Percentiles rank a stretch among this genome's conserved stretches.
phyloP scores from a whole-genome alignment of 139 green algal species.

The Micractinium sp. region DNA sequence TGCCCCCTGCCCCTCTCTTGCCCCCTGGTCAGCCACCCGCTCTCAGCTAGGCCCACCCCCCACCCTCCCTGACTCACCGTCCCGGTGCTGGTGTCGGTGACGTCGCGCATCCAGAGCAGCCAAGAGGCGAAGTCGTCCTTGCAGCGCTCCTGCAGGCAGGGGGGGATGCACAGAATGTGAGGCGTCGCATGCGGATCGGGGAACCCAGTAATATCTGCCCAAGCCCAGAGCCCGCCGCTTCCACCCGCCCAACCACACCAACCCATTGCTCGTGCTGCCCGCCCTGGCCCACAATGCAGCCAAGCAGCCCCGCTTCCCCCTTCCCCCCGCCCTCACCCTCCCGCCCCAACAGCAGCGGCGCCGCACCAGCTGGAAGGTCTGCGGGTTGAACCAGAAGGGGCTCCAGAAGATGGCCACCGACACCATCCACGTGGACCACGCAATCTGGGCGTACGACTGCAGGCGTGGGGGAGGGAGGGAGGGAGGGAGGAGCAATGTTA shows the following conservation, averaged over 20 bases:
- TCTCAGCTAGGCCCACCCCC: background rate
- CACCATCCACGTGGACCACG: conserved; percentile 79
- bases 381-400: conserved; percentile 86
- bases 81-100: conserved; percentile 49
- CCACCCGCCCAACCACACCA: too few species aligned
- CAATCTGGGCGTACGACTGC: conserved; percentile 52
- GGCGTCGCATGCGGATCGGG: background rate
- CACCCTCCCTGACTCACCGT: conserved; percentile 41
- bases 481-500: background rate
- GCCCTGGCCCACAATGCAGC: background rate
- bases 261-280: too few species aligned
- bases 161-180: background rate
- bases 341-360: background rate
- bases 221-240: too few species aligned
- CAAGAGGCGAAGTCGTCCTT: conserved; percentile 59
- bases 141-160: conserved; percentile 51
- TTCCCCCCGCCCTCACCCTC: background rate
- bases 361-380: conserved; percentile 58
- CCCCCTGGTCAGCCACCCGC: too few species aligned
- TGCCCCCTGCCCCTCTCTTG: too few species aligned
- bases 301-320: background rate
- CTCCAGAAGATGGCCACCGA: conserved; percentile 66
- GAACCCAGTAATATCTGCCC: background rate
- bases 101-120: conserved; percentile 60
- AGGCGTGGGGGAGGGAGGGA: background rate